Base-by-base conservation (phyloP, 139 green algal genomes). In the Tetratostichococcus sp. region DNA sequence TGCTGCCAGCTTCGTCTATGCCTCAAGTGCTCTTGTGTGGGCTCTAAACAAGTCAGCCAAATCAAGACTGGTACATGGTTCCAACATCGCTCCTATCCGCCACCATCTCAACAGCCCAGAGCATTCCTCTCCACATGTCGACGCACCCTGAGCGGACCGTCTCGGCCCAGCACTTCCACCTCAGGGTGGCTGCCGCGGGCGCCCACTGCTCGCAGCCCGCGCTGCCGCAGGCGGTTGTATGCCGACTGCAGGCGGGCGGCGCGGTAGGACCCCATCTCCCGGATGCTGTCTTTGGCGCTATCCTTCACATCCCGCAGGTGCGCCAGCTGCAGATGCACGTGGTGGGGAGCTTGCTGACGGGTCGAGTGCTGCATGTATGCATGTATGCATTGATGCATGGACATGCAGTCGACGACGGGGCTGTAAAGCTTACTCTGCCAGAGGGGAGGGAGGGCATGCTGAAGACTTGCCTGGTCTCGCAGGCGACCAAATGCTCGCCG, bases 181-280 rank as follows among this genome's bases (percentile, higher is more conserved):
- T 75, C 69, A 26, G 25, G 4, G 30, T 17, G 39, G 67, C 67
- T 58, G 33, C 70, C 35, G 42, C 43, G 50, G 30, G 30, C 43
- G 17, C 16, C 23, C 35, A 74, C 43, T 22, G 70, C 43, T 4
- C 6, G 28, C 62, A 68, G 62, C 26, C 62, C 26, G 5, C 28
- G 62, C 28, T 19, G 62, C 28, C 26, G 25, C 62, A 68, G 28
- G 62, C 62, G 22, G 17, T 72, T 32, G 6, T 67, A n/a, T 16
- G 73, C 77, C 71, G 73, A 72, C 28, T 70, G 30, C 65, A 80
- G 74, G 35, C 72, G 58, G 25, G 69, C 57, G 57, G 59, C 59
- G 71, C 78, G 70, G 22, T 76, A 35, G 5, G 77, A 23, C 32
- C 83, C 80, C 22, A 85, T 30, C 35, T 83, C 33, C 4, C 65